Percentiles rank a stretch among this genome's conserved stretches.
Evolutionary conservation across 1,139 yeast species (phyloP).

Genomic region (Sugiyamaella neomexicana): DNA sequence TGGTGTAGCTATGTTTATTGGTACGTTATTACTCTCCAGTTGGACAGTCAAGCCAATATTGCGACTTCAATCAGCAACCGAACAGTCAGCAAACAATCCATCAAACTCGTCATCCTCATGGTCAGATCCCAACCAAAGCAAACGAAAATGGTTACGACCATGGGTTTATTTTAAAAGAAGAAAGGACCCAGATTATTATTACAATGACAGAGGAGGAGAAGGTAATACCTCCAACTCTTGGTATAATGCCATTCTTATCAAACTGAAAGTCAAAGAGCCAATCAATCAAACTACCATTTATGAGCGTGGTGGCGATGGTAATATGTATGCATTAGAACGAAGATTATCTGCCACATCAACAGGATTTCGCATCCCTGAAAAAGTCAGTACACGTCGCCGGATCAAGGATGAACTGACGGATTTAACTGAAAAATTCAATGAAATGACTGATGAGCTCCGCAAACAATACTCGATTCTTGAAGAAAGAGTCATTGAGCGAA

Average conservation of each 20-base stretch:
- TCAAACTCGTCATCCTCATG: constrained; percentile 8
- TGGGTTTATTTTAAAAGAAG: neutral
- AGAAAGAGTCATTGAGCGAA: constrained; percentile 80
- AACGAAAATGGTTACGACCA: constrained; percentile 6
- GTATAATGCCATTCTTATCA: neutral
- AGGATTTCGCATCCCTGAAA: constrained; percentile 38
- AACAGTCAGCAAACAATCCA: constrained; percentile 45
- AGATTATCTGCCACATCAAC: constrained; percentile 13
- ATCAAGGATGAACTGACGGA: constrained; percentile 86
- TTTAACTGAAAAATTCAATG: constrained; percentile 84
- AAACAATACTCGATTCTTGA: constrained; percentile 82
- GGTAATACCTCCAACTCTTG: neutral
- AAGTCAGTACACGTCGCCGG: constrained; percentile 33
- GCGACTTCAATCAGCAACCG: constrained; percentile 81
- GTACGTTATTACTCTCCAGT: constrained; percentile 80
- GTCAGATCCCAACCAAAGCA: neutral
- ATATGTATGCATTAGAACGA: constrained; percentile 6
- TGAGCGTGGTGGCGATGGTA: neutral
- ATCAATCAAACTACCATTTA: neutral
- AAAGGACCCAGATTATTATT: constrained; percentile 1
- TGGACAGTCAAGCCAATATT: constrained; percentile 87
- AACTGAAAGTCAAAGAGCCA: constrained; percentile 13
- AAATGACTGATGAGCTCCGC: constrained; percentile 87
- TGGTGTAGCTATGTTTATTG: constrained; percentile 70
- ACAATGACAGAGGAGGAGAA: neutral